A percentile compares a stretch with the other conserved stretches of the same genome.
Conservation (phyloP, 345 rosid genomes). For the Salix exigua region DNA sequence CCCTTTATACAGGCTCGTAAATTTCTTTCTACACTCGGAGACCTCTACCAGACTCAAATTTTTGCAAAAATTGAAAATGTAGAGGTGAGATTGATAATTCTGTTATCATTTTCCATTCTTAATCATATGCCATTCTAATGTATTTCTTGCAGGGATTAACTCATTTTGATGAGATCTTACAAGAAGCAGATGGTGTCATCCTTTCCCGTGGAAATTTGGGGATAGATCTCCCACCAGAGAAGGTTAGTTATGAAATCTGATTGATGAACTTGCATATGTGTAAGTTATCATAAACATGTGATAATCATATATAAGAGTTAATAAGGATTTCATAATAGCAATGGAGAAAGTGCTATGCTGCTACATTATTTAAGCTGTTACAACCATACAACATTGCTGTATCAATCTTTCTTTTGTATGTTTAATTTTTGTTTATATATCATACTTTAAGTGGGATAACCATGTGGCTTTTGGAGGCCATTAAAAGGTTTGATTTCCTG, state of each 20-base stretch:
- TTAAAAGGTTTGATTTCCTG: background rate
- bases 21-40: constrained; percentile 49
- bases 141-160: constrained; percentile 40
- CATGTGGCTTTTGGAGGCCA: background rate
- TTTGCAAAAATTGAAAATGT: constrained; percentile 66
- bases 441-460: background rate
- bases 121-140: background rate
- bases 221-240: constrained; percentile 72
- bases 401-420: background rate
- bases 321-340: background rate
- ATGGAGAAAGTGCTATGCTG: background rate
- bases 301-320: background rate
- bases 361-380: background rate
- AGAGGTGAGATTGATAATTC: constrained; percentile 40
- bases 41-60: constrained; percentile 54
- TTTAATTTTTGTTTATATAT: background rate
- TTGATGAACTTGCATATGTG: background rate
- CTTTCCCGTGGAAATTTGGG: constrained; percentile 72
- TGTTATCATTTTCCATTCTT: background rate
- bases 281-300: background rate
- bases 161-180: constrained; percentile 70
- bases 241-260: constrained; percentile 33
- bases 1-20: constrained; percentile 47
- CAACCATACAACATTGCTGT: background rate
- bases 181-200: constrained; percentile 67